Base-by-base conservation (phyloP, 208 protist species). In the Leishmania guyanensis region DNA sequence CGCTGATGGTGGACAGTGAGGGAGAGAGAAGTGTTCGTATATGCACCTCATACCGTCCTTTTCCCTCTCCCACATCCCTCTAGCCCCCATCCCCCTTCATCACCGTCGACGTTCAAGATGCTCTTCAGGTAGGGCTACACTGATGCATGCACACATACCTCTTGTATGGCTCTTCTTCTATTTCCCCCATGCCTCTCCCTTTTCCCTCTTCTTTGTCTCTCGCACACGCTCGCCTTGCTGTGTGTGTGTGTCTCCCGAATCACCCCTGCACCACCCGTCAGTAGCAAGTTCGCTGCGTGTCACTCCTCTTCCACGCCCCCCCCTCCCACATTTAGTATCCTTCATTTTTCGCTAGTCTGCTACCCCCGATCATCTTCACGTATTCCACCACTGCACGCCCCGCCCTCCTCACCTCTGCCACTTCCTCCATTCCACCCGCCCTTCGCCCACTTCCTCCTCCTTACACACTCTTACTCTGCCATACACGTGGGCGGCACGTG, bases 401-500 rank as follows among this genome's bases (percentile, higher is more conserved):
- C 17, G 16, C 65, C 3, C 65, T 5, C n/a, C 36, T n/a, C 65
- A 12, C 20, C 36, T 26, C 65, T 48, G 16, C 29, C 29, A 29
- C 29, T 29, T 29, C 29, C 29, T 29, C 29, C 29, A 29, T 29
- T 29, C 29, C 29, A 29, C 29, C 29, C 29, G 29, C 29, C 29
- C 29, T 29, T 29, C 29, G 29, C 29, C 36, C 36, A 39, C 36
- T 36, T 3, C 62, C 62, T 36, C 5, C 60, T 36, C n/a, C 60
- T 36, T 17, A 9, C 53, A 56, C 9, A 17, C 53, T 20, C 29
- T 26, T n/a, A 65, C n/a, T 29, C 33, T 69, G 33, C 64, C 64
- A 22, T 69, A 69, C 64, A 69, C n/a, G 33, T 36, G 64, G 64
- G 33, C 64, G 64, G 64, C 46, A 69, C 64, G 33, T 46, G 64